Conservation (phyloP, 1,284 basidiomycete species). For the Earliella scabrosa region DNA sequence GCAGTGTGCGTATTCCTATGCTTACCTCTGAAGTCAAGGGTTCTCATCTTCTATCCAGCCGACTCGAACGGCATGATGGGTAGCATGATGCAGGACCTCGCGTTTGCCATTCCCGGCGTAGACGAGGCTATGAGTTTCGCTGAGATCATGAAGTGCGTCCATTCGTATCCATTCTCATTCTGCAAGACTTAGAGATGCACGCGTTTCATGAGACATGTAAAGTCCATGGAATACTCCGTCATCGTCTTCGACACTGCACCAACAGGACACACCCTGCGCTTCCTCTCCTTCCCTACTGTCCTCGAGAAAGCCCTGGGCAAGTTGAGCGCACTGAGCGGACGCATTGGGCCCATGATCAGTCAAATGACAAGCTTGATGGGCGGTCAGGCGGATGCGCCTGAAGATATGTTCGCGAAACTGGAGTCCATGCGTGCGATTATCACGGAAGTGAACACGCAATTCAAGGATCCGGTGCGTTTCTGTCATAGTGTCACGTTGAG, state of each 20-base stretch:
- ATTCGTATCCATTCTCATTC: not conserved
- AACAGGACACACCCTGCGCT: slow-evolving; percentile 97
- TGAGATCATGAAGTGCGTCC: slow-evolving; percentile 97
- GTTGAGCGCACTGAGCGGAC: slow-evolving; percentile 87
- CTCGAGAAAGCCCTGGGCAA: slow-evolving; percentile 98
- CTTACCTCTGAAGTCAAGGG: not conserved
- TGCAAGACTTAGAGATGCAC: not conserved
- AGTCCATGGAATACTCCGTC: slow-evolving; percentile 99
- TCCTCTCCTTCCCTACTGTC: slow-evolving; percentile 97
- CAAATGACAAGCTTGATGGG: slow-evolving; percentile 98
- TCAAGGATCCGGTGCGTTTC: slow-evolving; percentile 90
- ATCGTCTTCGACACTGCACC: slow-evolving; percentile 99
- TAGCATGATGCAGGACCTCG: slow-evolving; percentile 99
- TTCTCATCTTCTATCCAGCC: slow-evolving; percentile 47
- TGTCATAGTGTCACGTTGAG: no score
- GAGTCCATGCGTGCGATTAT: slow-evolving; percentile 97
- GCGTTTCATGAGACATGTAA: slow-evolving; percentile 79
- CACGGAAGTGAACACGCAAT: slow-evolving; percentile 98
- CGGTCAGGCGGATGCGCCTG: slow-evolving; percentile 82
- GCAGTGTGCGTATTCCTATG: slow-evolving; percentile 67
- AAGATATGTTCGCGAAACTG: slow-evolving; percentile 98
- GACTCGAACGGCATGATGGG: slow-evolving; percentile 97
- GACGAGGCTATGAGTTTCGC: slow-evolving; percentile 99
- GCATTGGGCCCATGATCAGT: slow-evolving; percentile 97
- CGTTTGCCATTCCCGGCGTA: slow-evolving; percentile 98